phyloP scores from a whole-genome alignment of 306 rosid genomes.

The Ochetophila trinervis region DNA sequence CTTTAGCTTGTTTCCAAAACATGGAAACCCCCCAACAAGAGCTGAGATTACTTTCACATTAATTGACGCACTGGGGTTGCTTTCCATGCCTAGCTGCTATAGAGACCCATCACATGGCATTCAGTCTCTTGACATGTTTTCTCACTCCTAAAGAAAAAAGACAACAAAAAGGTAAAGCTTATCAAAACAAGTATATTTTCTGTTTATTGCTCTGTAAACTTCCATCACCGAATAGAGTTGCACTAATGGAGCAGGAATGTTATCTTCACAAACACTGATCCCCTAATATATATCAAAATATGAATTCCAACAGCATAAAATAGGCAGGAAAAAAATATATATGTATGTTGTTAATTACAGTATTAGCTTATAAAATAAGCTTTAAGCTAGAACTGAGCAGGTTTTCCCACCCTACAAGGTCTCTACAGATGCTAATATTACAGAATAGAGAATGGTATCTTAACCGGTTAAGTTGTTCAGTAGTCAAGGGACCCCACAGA shows the following conservation, averaged over 20 bases:
- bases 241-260: slow-evolving; percentile 21
- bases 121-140: slow-evolving; percentile 4
- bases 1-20: slow-evolving; percentile 7
- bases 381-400: slow-evolving; percentile 46
- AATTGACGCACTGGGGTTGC: slow-evolving; percentile 16
- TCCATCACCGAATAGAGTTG: slow-evolving; percentile 20
- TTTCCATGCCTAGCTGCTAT: slow-evolving; percentile 28
- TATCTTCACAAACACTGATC: slow-evolving; percentile 46
- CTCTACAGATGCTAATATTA: slow-evolving; percentile 43
- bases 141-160: slow-evolving; percentile 20
- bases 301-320: slow-evolving; percentile 38
- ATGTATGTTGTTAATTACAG: slow-evolving; percentile 56
- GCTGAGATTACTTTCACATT: slow-evolving; percentile 26
- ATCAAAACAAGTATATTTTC: no score
- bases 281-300: slow-evolving; percentile 53
- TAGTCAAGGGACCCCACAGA: slow-evolving; percentile 82
- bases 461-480: slow-evolving; percentile 44
- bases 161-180: slow-evolving; percentile 13
- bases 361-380: slow-evolving; percentile 53
- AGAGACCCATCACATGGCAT: slow-evolving; percentile 44
- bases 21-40: slow-evolving; percentile 11
- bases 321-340: slow-evolving; percentile 26
- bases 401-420: slow-evolving; percentile 41
- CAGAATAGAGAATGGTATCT: slow-evolving; percentile 40
- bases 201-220: neutral